phyloP scores from a whole-genome alignment of 495 filamentous ascomycete species.

The Penicillium mononematosum region DNA sequence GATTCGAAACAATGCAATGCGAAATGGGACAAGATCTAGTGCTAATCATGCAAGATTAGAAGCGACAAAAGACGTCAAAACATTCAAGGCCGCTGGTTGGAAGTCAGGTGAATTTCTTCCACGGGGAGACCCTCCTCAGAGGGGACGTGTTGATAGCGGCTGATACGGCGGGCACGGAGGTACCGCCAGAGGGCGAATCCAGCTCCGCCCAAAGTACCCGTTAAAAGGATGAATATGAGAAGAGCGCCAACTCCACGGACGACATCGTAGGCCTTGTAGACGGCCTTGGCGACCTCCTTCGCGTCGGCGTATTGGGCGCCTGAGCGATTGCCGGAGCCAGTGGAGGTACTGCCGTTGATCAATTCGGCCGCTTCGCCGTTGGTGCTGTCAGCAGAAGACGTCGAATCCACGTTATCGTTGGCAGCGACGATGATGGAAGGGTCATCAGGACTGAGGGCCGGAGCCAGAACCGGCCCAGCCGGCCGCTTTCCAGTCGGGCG shows the following conservation, averaged over 20 bases:
- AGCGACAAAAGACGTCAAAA: neutral
- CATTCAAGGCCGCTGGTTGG: slow-evolving; percentile 14
- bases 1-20: slow-evolving; percentile 5
- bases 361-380: slow-evolving; percentile 18
- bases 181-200: slow-evolving; percentile 26
- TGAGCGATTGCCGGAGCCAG: slow-evolving; percentile 2
- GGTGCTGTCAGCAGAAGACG: slow-evolving; percentile 19
- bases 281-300: slow-evolving; percentile 35
- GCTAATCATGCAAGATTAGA: slow-evolving; percentile 18
- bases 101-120: slow-evolving; percentile 27
- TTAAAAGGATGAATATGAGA: slow-evolving; percentile 34
- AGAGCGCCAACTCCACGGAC: slow-evolving; percentile 36
- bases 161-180: slow-evolving; percentile 27
- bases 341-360: slow-evolving; percentile 8
- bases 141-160: slow-evolving; percentile 37
- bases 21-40: slow-evolving; percentile 17
- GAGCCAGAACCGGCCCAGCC: slow-evolving; percentile 30
- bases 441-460: slow-evolving; percentile 32
- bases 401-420: slow-evolving; percentile 15
- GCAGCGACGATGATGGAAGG: slow-evolving; percentile 29
- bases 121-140: slow-evolving; percentile 33
- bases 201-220: slow-evolving; percentile 29
- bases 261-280: slow-evolving; percentile 37
- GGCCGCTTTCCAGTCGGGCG: slow-evolving; percentile 36
- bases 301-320: slow-evolving; percentile 22